Evolutionary conservation across 2,329 filamentous ascomycete species (phyloP).

Genomic region (Mycosphaerella sp.): DNA sequence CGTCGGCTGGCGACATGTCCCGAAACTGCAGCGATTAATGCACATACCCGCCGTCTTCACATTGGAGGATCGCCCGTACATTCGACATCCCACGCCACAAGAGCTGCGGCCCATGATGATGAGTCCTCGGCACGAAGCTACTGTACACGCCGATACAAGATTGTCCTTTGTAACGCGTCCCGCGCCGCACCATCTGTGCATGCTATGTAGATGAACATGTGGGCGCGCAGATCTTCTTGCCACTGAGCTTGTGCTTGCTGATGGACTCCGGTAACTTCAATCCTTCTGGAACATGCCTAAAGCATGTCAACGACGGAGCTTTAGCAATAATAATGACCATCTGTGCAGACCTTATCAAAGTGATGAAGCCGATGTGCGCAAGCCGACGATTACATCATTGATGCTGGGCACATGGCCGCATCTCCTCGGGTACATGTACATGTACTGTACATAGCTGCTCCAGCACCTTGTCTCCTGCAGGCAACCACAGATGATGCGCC

Average conservation of each 20-base stretch:
- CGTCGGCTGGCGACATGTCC: slow-evolving; percentile 1
- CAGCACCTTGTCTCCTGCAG: slow-evolving; percentile 11
- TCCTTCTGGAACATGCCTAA: slow-evolving; percentile 11
- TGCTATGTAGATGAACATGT: background rate
- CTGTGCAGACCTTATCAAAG: too few species aligned
- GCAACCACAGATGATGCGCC: slow-evolving; percentile 7
- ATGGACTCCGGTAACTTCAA: slow-evolving; percentile 16
- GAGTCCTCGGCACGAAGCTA: slow-evolving; percentile 19
- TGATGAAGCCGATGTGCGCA: slow-evolving; percentile 14
- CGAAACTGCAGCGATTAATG: slow-evolving; percentile 17
- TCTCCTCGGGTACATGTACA: slow-evolving; percentile 10
- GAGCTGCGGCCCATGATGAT: slow-evolving; percentile 3
- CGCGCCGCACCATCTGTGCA: slow-evolving; percentile 2
- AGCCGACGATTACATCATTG: slow-evolving; percentile 14
- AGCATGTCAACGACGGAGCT: slow-evolving; percentile 1
- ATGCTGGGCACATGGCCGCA: slow-evolving; percentile 17
- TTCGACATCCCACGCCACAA: slow-evolving; percentile 18
- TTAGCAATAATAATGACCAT: background rate
- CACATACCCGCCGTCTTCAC: slow-evolving; percentile 17
- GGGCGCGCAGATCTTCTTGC: slow-evolving; percentile 1
- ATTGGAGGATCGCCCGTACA: slow-evolving; percentile 16
- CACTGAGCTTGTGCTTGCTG: slow-evolving; percentile 10
- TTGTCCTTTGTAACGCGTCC: slow-evolving; percentile 11
- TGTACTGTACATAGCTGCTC: slow-evolving; percentile 3
- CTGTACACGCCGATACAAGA: slow-evolving; percentile 3